These are phyloP conservation scores for Colletotrichum limetticola DNA, from an alignment of 2,329 filamentous ascomycete genomes.

Conservation along the genomic window DNA sequence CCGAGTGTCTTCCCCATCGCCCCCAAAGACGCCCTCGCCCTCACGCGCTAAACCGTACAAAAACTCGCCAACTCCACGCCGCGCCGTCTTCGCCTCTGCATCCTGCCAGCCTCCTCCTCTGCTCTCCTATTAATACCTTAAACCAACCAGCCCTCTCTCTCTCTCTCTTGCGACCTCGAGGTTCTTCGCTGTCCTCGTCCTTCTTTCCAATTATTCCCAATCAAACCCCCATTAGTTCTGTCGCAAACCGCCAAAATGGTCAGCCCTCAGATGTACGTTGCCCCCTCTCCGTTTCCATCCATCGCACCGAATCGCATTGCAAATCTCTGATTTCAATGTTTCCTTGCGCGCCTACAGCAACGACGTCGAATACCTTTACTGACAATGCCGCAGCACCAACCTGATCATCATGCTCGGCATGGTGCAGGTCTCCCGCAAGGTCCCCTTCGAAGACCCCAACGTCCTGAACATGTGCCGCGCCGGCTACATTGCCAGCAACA, in stretches of 20 bases:
- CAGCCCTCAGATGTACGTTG: slow-evolving; percentile 42
- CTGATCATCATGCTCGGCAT: slow-evolving; percentile 94
- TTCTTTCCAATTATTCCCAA: neutral
- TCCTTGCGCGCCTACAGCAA: neutral
- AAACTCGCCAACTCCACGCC: slow-evolving; percentile 28
- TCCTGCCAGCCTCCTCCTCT: slow-evolving; percentile 7
- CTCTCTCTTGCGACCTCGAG: neutral
- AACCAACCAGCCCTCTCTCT: neutral
- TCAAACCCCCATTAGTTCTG: neutral
- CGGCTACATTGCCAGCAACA: slow-evolving; percentile 70
- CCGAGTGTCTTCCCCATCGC: neutral
- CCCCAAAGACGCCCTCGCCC: neutral
- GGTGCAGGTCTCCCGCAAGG: slow-evolving; percentile 98
- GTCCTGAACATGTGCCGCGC: slow-evolving; percentile 67
- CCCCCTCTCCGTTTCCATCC: neutral
- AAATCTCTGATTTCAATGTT: neutral
- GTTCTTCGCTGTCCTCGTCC: neutral
- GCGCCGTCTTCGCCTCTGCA: slow-evolving; percentile 20
- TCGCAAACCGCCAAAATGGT: slow-evolving; percentile 39
- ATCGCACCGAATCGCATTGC: slow-evolving; percentile 3
- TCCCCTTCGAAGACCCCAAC: slow-evolving; percentile 88
- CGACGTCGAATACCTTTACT: slow-evolving; percentile 31
- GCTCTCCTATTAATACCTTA: neutral
- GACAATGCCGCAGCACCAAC: slow-evolving; percentile 75
- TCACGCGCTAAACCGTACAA: slow-evolving; percentile 25